Evolutionary conservation across 805 yeast species (phyloP).

Genomic region (Metschnikowia continentalis): DNA sequence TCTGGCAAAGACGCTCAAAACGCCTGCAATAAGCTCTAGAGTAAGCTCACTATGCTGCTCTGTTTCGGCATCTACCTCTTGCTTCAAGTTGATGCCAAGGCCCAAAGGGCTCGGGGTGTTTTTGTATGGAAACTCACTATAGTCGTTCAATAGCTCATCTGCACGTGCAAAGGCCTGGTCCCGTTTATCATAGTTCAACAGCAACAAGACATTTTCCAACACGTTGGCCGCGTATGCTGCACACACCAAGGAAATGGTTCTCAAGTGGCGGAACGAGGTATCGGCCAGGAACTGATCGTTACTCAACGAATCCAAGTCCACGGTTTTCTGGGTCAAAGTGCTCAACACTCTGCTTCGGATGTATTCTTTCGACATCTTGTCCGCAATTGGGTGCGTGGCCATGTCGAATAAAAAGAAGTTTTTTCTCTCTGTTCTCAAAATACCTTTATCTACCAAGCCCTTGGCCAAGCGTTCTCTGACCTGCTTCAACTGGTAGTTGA

Average conservation of each 20-base stretch:
- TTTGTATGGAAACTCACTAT: slow-evolving; percentile 78
- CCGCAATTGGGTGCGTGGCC: slow-evolving; percentile 98
- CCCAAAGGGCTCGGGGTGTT: slow-evolving; percentile 56
- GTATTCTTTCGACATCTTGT: slow-evolving; percentile 76
- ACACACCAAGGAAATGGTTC: slow-evolving; percentile 78
- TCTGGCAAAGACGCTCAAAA: slow-evolving; percentile 80
- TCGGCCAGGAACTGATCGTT: slow-evolving; percentile 64
- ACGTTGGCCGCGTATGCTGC: slow-evolving; percentile 96
- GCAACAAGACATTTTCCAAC: slow-evolving; percentile 77
- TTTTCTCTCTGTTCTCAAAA: slow-evolving; percentile 91
- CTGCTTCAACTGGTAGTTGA: slow-evolving; percentile 92
- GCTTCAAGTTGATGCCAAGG: slow-evolving; percentile 64
- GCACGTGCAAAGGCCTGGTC: slow-evolving; percentile 91
- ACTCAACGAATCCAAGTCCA: slow-evolving; percentile 38
- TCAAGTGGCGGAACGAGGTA: slow-evolving; percentile 63
- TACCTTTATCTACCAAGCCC: slow-evolving; percentile 95
- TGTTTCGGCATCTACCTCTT: slow-evolving; percentile 50
- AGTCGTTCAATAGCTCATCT: slow-evolving; percentile 83
- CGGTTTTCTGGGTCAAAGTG: slow-evolving; percentile 67
- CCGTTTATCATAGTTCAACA: slow-evolving; percentile 78
- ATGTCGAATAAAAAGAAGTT: slow-evolving; percentile 92
- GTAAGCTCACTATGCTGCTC: slow-evolving; percentile 58
- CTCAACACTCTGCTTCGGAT: slow-evolving; percentile 68
- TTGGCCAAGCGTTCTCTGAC: slow-evolving; percentile 95
- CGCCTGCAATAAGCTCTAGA: slow-evolving; percentile 90